Base-by-base conservation (phyloP, 108 stramenopile species). In the Bacterosira constricta region DNA sequence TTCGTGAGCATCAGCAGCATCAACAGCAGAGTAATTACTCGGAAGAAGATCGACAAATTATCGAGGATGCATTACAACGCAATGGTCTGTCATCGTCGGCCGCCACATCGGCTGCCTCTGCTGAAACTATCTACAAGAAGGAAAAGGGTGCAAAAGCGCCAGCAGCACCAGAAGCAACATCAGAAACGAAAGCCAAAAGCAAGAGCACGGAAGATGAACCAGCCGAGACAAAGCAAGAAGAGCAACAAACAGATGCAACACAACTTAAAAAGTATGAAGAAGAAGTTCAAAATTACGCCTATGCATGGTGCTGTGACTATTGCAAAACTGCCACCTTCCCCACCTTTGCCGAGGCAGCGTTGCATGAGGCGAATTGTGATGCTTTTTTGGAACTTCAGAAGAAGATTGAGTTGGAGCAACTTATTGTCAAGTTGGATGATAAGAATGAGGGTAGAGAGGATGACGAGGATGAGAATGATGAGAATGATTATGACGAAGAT, bases 301-400 rank as follows among this genome's bases (percentile, higher is more conserved):
- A 13, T 31, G 37, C 56, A 4, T 66, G 51, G 52, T 37, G 66
- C 42, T 69, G 68, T 39, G 68, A 69, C 57, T 69, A 57, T 46
- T 69, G 68, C 23, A 54, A 57, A 18, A 57, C 26, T 15, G 68
- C 68, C 17, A 36, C 69, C n/a, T 69, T 69, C 37, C 57, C 57
- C 1, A 69, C 69, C 12, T 69, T 59, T 56, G 57, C 55, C 1
- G 58, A 59, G 57, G 57, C 69, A 1, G 47, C 32, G 3, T 46
- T 44, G 47, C 69, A 69, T 44, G 69, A 69, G 18, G 29, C 36
- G 9, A 32, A 30, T 15, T 63, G 63, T 31, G n/a, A 30, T 18
- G 17, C 4, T 11, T 46, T 11, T 17, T 17, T 63, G 31, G 47
- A 50, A 32, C 5, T 12, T n/a, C 32, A 21, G 1, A 29, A 54